Conservation (phyloP, 108 stramenopile genomes). For the Stephanodiscus triporus region DNA sequence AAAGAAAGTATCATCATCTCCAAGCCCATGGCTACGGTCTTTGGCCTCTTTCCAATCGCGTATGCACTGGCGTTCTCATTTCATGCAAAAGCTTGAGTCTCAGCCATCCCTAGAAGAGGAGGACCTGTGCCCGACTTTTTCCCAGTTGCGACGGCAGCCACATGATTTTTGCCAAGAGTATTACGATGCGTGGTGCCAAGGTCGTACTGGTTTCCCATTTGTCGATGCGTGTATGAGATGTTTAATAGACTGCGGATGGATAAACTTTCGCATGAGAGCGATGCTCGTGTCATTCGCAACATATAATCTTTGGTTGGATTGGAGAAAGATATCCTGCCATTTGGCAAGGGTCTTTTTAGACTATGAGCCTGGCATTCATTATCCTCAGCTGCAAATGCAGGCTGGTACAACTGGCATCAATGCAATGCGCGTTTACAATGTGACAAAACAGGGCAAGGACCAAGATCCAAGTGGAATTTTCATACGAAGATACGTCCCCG, state of each 20-base stretch:
- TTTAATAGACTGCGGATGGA: slow-evolving; percentile 65
- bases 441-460: slow-evolving; percentile 75
- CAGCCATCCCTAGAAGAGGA: slow-evolving; percentile 62
- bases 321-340: slow-evolving; percentile 65
- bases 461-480: slow-evolving; percentile 72
- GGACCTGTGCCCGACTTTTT: slow-evolving; percentile 61
- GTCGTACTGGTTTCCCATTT: slow-evolving; percentile 69
- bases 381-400: slow-evolving; percentile 85
- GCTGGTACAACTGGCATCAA: slow-evolving; percentile 80
- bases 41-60: slow-evolving; percentile 69
- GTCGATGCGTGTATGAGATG: slow-evolving; percentile 81
- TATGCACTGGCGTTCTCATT: slow-evolving; percentile 75
- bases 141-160: slow-evolving; percentile 59
- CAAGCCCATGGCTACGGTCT: slow-evolving; percentile 59
- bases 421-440: slow-evolving; percentile 78
- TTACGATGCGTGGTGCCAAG: slow-evolving; percentile 63
- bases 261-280: slow-evolving; percentile 79
- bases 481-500: slow-evolving; percentile 56
- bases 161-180: slow-evolving; percentile 62
- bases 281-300: slow-evolving; percentile 81
- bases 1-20: slow-evolving; percentile 31
- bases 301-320: slow-evolving; percentile 81
- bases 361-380: slow-evolving; percentile 74
- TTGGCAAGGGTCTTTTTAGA: slow-evolving; percentile 70
- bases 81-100: slow-evolving; percentile 72